Percentiles rank a stretch among this genome's conserved stretches.
Conservation (phyloP, 2,329 filamentous ascomycete genomes). For the Diaporthe citriasiana region DNA sequence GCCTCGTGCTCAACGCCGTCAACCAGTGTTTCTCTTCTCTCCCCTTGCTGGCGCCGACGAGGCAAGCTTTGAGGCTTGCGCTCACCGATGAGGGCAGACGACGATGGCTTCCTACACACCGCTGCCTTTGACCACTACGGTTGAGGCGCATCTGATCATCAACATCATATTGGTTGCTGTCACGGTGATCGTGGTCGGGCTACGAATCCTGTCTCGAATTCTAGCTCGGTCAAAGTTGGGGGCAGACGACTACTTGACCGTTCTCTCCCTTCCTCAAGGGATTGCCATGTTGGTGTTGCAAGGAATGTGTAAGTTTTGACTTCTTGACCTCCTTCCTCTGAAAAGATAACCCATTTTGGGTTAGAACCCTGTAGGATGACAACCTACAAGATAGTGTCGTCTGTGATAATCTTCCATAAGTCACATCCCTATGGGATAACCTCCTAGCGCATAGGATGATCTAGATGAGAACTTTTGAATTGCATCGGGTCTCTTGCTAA, state of each 20-base stretch:
- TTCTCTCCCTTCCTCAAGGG: constrained; percentile 46
- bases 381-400: neutral
- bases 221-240: constrained; percentile 49
- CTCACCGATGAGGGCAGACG: constrained; percentile 4
- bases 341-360: neutral
- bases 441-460: neutral
- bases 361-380: neutral
- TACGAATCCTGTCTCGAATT: constrained; percentile 49
- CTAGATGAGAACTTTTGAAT: neutral
- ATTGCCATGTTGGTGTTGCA: constrained; percentile 50
- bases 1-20: neutral
- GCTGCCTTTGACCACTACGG: constrained; percentile 44
- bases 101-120: constrained; percentile 42
- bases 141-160: constrained; percentile 48
- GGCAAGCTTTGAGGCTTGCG: constrained; percentile 14
- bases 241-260: constrained; percentile 54
- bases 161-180: constrained; percentile 47
- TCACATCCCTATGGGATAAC: neutral
- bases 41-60: neutral
- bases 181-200: constrained; percentile 45
- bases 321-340: neutral
- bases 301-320: constrained; percentile 49
- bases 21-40: neutral
- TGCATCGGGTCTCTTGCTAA: constrained; percentile 11
- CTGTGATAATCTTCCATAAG: neutral